phyloP scores from a whole-genome alignment of 2,329 filamentous ascomycete genomes.

The Phyllosticta citrichinensis region DNA sequence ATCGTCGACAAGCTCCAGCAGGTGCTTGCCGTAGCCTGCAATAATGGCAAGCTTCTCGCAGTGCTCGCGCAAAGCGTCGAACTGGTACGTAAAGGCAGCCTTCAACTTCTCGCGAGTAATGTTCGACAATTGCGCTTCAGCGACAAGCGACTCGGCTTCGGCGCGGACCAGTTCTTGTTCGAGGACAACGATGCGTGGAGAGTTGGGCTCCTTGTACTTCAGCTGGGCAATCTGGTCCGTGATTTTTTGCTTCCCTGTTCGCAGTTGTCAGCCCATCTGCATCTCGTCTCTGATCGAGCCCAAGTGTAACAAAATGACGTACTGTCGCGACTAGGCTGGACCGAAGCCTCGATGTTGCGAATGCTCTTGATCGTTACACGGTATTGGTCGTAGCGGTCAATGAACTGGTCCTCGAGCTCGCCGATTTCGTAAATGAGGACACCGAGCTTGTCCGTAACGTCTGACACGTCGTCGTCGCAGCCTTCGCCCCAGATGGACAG shows the following conservation, averaged over 20 bases:
- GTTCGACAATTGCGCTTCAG: slow-evolving; percentile 96
- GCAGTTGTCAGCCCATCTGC: neutral
- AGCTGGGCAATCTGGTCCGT: slow-evolving; percentile 97
- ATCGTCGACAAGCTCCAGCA: slow-evolving; percentile 94
- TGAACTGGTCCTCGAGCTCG: slow-evolving; percentile 95
- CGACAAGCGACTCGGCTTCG: slow-evolving; percentile 96
- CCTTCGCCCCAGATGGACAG: slow-evolving; percentile 94
- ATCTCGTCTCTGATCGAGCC: neutral
- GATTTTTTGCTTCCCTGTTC: slow-evolving; percentile 90
- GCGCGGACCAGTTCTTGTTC: slow-evolving; percentile 98
- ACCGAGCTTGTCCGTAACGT: slow-evolving; percentile 97
- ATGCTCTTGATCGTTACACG: slow-evolving; percentile 99
- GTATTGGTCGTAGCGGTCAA: slow-evolving; percentile 98
- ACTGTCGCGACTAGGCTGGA: slow-evolving; percentile 96
- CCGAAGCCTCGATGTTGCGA: slow-evolving; percentile 95
- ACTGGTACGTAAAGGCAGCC: slow-evolving; percentile 95
- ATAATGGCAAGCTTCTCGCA: slow-evolving; percentile 98
- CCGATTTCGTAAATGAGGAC: slow-evolving; percentile 97
- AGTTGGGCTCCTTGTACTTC: slow-evolving; percentile 99
- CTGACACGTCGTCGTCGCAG: slow-evolving; percentile 94
- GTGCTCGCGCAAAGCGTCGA: slow-evolving; percentile 93
- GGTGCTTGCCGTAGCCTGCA: slow-evolving; percentile 92
- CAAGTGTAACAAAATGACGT: slow-evolving; percentile 30
- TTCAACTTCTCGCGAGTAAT: slow-evolving; percentile 99
- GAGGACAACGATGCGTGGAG: slow-evolving; percentile 90